A percentile compares a stretch with the other conserved stretches of the same genome.
phyloP scores from a whole-genome alignment of 805 yeast species.

The Candida peoriensis region DNA sequence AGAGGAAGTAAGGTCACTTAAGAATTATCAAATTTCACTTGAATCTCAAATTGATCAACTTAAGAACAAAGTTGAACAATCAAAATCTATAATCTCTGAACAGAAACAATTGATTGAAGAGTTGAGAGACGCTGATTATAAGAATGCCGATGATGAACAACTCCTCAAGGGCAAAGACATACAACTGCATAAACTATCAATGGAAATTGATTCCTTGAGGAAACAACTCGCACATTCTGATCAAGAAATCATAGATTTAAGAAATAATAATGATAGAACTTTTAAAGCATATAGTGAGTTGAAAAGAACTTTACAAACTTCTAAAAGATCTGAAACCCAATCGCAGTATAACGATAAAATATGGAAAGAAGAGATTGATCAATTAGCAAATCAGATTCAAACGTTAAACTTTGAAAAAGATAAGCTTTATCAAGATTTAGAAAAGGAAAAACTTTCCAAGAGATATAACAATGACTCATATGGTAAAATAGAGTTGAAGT shows the following conservation, averaged over 20 bases:
- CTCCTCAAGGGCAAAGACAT: slow-evolving; percentile 25
- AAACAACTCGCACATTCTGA: slow-evolving; percentile 18
- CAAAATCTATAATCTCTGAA: slow-evolving; percentile 18
- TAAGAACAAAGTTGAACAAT: slow-evolving; percentile 13
- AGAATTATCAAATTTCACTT: slow-evolving; percentile 9
- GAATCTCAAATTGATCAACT: slow-evolving; percentile 14
- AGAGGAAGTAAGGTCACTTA: slow-evolving; percentile 9
- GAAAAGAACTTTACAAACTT: slow-evolving; percentile 9
- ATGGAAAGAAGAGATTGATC: slow-evolving; percentile 24
- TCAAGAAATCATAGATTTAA: slow-evolving; percentile 19
- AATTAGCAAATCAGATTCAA: slow-evolving; percentile 28
- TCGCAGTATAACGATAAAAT: slow-evolving; percentile 30
- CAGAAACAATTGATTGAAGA: slow-evolving; percentile 21
- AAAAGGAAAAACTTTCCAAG: slow-evolving; percentile 24
- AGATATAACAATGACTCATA: slow-evolving; percentile 16
- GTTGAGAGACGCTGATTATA: slow-evolving; percentile 16
- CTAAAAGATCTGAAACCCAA: slow-evolving; percentile 3
- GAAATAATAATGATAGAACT: slow-evolving; percentile 28
- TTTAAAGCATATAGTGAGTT: slow-evolving; percentile 19
- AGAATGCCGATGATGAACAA: slow-evolving; percentile 16
- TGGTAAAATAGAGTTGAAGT: slow-evolving; percentile 34
- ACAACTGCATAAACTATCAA: slow-evolving; percentile 18
- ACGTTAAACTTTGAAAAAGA: slow-evolving; percentile 32
- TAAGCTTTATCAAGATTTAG: slow-evolving; percentile 32
- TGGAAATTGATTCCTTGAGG: slow-evolving; percentile 24